These are phyloP conservation scores for Cryptococcus neoformans DNA, from an alignment of 1,284 basidiomycete genomes.

Conservation along the genomic window DNA sequence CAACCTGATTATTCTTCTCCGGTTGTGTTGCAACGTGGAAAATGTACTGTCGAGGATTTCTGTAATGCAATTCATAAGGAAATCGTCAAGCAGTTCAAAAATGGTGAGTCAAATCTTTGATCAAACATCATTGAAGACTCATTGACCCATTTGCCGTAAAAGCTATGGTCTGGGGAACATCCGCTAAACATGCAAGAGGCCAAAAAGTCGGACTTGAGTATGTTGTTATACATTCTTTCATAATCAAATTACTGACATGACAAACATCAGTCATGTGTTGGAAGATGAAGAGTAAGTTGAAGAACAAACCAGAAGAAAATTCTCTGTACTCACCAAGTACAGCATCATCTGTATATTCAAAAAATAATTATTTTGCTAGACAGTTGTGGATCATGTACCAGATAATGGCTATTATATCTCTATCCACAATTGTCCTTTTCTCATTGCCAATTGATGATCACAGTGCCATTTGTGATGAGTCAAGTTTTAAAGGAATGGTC, in stretches of 20 bases:
- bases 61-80: slow-evolving; percentile 60
- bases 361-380: slow-evolving; percentile 17
- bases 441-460: too few relatives aligned
- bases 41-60: slow-evolving; percentile 78
- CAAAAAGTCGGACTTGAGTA: slow-evolving; percentile 89
- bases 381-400: too few relatives aligned
- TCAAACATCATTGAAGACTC: background rate
- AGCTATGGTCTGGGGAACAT: slow-evolving; percentile 56
- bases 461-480: too few relatives aligned
- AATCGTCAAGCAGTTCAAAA: slow-evolving; percentile 49
- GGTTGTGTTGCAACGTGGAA: slow-evolving; percentile 62
- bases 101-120: slow-evolving; percentile 17
- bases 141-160: background rate
- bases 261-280: slow-evolving; percentile 58
- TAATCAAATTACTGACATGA: slow-evolving; percentile 1
- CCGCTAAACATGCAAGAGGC: slow-evolving; percentile 92
- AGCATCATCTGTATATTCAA: slow-evolving; percentile 48
- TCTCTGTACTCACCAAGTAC: background rate
- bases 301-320: background rate
- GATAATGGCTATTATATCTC: too few relatives aligned
- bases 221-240: slow-evolving; percentile 13
- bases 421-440: too few relatives aligned
- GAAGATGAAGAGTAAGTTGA: slow-evolving; percentile 72
- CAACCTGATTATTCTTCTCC: slow-evolving; percentile 78
- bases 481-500: too few relatives aligned